A percentile compares a stretch with the other conserved stretches of the same genome.
Evolutionary conservation across 345 rosid species (phyloP).

Genomic region (Citrus trifoliata): DNA sequence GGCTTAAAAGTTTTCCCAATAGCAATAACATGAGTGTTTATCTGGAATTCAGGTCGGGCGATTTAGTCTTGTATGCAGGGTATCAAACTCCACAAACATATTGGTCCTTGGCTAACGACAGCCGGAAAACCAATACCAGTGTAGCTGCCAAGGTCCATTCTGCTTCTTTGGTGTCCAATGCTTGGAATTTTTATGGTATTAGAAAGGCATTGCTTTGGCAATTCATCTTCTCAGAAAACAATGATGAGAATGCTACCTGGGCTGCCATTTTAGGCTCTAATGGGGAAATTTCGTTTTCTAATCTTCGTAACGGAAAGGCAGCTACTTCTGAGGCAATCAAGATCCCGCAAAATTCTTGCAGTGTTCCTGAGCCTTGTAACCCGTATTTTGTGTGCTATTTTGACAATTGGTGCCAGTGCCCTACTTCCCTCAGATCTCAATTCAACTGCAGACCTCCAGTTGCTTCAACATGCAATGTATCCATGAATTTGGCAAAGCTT

Average conservation of each 20-base stretch:
- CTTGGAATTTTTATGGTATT: slow-evolving; percentile 52
- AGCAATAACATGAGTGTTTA: slow-evolving; percentile 12
- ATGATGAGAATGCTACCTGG: slow-evolving; percentile 40
- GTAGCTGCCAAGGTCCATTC: slow-evolving; percentile 34
- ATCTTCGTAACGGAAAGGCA: slow-evolving; percentile 27
- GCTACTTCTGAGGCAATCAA: slow-evolving; percentile 23
- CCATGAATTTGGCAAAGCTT: slow-evolving; percentile 21
- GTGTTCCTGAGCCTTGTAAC: slow-evolving; percentile 39
- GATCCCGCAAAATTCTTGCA: slow-evolving; percentile 41
- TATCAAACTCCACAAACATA: slow-evolving; percentile 42
- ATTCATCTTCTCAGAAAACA: slow-evolving; percentile 28
- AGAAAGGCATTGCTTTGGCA: slow-evolving; percentile 33
- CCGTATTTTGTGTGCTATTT: slow-evolving; percentile 32
- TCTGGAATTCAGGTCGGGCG: slow-evolving; percentile 37
- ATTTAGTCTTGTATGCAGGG: slow-evolving; percentile 37
- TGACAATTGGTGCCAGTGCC: slow-evolving; percentile 41
- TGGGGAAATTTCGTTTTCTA: slow-evolving; percentile 34
- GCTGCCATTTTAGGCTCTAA: slow-evolving; percentile 31
- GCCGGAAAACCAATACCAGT: slow-evolving; percentile 23
- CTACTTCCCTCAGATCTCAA: slow-evolving; percentile 16
- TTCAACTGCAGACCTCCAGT: slow-evolving; percentile 28
- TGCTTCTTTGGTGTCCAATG: slow-evolving; percentile 29
- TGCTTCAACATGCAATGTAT: slow-evolving; percentile 22
- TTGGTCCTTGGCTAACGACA: slow-evolving; percentile 42
- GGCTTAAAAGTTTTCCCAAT: slow-evolving; percentile 33